A percentile compares a stretch with the other conserved stretches of the same genome.
phyloP scores from a whole-genome alignment of 1,139 yeast species.

The Scheffersomyces parashehatae region DNA sequence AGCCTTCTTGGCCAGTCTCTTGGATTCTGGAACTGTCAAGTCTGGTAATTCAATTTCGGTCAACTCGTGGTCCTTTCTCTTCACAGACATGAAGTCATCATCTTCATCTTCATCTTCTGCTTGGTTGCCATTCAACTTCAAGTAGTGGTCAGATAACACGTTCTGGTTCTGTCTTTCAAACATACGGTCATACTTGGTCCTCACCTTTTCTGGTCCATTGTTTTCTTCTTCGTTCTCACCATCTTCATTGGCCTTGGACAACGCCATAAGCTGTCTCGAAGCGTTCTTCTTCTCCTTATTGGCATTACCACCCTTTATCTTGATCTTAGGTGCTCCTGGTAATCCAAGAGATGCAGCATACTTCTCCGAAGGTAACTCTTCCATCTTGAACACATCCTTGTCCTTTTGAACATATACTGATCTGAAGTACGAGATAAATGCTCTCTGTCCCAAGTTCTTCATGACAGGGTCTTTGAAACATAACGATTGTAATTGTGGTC shows the following conservation, averaged over 20 bases:
- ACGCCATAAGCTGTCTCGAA: constrained; percentile 63
- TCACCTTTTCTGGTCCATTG: constrained; percentile 48
- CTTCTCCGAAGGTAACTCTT: constrained; percentile 74
- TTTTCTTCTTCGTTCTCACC: constrained; percentile 49
- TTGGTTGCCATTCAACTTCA: constrained; percentile 59
- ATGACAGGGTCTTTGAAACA: constrained; percentile 91
- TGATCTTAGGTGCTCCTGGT: constrained; percentile 95
- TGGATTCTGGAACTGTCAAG: constrained; percentile 65
- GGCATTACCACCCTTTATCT: constrained; percentile 58
- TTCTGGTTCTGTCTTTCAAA: constrained; percentile 94
- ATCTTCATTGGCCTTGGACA: constrained; percentile 63
- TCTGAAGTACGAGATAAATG: constrained; percentile 85
- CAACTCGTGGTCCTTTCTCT: constrained; percentile 71
- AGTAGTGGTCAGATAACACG: constrained; percentile 84
- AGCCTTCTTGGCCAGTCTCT: constrained; percentile 85
- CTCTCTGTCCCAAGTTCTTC: constrained; percentile 92
- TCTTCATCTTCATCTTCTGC: constrained; percentile 24
- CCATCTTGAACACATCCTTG: constrained; percentile 78
- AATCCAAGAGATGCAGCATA: constrained; percentile 87
- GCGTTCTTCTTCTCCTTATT: constrained; percentile 78
- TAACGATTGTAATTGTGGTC: constrained; percentile 82
- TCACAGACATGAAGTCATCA: constrained; percentile 81
- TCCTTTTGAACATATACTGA: constrained; percentile 86
- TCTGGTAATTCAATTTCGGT: constrained; percentile 67
- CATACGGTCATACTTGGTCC: constrained; percentile 94